Conservation (phyloP, 768 basidiomycete species). For the Phylloporus scabripes region DNA sequence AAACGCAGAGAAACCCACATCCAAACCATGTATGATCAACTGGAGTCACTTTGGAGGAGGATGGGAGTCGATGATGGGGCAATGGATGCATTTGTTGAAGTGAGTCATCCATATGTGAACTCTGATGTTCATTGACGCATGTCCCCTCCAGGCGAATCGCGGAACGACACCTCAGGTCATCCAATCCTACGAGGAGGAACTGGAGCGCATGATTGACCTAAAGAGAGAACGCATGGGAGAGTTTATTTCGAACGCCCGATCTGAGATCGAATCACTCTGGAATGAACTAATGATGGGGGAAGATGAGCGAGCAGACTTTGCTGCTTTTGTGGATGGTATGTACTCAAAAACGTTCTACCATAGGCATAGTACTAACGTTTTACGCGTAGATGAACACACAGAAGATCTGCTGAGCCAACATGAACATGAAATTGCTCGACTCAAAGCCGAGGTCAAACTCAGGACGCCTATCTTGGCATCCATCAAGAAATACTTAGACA, state of each 20-base stretch:
- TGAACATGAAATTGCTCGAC: slow-evolving; percentile 73
- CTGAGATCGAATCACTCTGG: slow-evolving; percentile 79
- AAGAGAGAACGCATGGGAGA: slow-evolving; percentile 83
- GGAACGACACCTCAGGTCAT: slow-evolving; percentile 78
- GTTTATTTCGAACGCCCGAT: slow-evolving; percentile 77
- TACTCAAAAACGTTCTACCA: not conserved
- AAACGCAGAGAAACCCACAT: slow-evolving; percentile 74
- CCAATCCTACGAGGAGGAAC: slow-evolving; percentile 80
- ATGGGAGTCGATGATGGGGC: slow-evolving; percentile 73
- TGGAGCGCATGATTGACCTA: slow-evolving; percentile 84
- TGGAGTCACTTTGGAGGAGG: slow-evolving; percentile 86
- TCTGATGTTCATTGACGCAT: not conserved
- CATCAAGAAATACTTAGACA: slow-evolving; percentile 86
- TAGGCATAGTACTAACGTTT: not conserved
- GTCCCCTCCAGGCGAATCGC: slow-evolving; percentile 40
- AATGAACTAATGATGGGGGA: slow-evolving; percentile 82
- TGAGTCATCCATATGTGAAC: slow-evolving; percentile 9
- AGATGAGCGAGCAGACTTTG: slow-evolving; percentile 75
- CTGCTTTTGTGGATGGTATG: slow-evolving; percentile 78
- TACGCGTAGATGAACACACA: slow-evolving; percentile 67
- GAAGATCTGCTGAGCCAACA: slow-evolving; percentile 83
- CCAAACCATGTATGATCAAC: slow-evolving; percentile 89
- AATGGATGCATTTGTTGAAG: slow-evolving; percentile 92
- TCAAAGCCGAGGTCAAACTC: slow-evolving; percentile 76
- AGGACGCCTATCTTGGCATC: slow-evolving; percentile 71